These are phyloP conservation scores for Echium plantagineum DNA, from an alignment of 257 asterid species.

Conservation along the genomic window DNA sequence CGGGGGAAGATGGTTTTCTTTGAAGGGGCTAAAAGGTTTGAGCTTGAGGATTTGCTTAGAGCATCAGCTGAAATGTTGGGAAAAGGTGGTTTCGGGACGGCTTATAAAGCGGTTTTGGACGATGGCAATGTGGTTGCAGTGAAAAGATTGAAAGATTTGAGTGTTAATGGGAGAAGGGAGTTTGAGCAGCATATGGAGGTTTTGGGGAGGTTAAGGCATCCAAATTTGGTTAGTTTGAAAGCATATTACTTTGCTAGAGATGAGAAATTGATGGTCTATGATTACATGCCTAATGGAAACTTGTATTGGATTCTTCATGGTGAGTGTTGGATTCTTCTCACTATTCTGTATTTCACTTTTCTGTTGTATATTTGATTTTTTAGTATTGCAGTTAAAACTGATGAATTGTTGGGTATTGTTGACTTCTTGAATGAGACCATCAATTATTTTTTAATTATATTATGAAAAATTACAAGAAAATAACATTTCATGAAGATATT, in stretches of 20 bases:
- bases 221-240: slow-evolving; percentile 62
- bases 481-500: no score
- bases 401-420: background rate
- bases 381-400: background rate
- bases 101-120: slow-evolving; percentile 76
- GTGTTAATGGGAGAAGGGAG: slow-evolving; percentile 49
- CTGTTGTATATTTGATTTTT: no score
- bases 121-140: slow-evolving; percentile 83
- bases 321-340: slow-evolving; percentile 14
- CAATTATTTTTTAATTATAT: no score
- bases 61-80: slow-evolving; percentile 97
- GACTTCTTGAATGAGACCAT: background rate
- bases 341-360: background rate
- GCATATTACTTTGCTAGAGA: slow-evolving; percentile 78
- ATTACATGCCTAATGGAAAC: slow-evolving; percentile 77
- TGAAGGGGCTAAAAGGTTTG: slow-evolving; percentile 68
- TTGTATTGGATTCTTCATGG: slow-evolving; percentile 95
- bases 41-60: slow-evolving; percentile 75
- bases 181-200: slow-evolving; percentile 89
- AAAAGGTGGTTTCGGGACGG: slow-evolving; percentile 78
- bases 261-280: slow-evolving; percentile 70
- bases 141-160: slow-evolving; percentile 67
- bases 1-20: slow-evolving; percentile 72
- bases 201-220: slow-evolving; percentile 63
- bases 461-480: no score